Conservation (phyloP, 208 protist species). For the Trypanosoma platydactyli region DNA sequence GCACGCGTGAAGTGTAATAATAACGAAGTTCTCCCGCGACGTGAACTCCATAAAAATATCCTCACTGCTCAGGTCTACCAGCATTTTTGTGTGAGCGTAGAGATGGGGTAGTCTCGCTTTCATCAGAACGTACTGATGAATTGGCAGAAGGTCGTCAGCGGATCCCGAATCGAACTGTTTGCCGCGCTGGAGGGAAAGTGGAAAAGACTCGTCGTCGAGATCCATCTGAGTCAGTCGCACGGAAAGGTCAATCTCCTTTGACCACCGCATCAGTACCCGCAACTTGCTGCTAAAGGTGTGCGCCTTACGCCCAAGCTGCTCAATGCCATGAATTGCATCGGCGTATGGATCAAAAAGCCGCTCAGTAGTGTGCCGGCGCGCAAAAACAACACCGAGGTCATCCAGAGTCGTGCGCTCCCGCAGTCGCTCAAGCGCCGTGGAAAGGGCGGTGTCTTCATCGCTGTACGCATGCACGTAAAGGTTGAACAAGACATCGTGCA, state of each 20-base stretch:
- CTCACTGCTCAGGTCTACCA: constrained; percentile 67
- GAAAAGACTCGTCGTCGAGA: constrained; percentile 28
- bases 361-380: constrained; percentile 52
- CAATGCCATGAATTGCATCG: constrained; percentile 70
- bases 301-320: constrained; percentile 44
- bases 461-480: constrained; percentile 70
- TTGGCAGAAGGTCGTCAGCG: constrained; percentile 85
- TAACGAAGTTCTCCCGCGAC: constrained; percentile 73
- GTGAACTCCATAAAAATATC: constrained; percentile 71
- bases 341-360: constrained; percentile 83
- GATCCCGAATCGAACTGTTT: constrained; percentile 40
- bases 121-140: constrained; percentile 84
- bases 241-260: constrained; percentile 77
- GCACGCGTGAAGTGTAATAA: constrained; percentile 83
- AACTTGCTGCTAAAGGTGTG: constrained; percentile 66
- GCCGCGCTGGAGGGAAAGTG: not conserved
- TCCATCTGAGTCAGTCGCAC: constrained; percentile 57
- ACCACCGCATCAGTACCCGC: constrained; percentile 70
- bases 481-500: constrained; percentile 61
- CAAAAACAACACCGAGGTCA: constrained; percentile 80
- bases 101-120: constrained; percentile 47
- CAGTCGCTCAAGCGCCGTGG: constrained; percentile 40
- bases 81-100: constrained; percentile 62
- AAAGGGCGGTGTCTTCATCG: constrained; percentile 45
- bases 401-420: constrained; percentile 61